Base-by-base conservation (phyloP, 345 rosid species). In the Eutrema yunnanense region DNA sequence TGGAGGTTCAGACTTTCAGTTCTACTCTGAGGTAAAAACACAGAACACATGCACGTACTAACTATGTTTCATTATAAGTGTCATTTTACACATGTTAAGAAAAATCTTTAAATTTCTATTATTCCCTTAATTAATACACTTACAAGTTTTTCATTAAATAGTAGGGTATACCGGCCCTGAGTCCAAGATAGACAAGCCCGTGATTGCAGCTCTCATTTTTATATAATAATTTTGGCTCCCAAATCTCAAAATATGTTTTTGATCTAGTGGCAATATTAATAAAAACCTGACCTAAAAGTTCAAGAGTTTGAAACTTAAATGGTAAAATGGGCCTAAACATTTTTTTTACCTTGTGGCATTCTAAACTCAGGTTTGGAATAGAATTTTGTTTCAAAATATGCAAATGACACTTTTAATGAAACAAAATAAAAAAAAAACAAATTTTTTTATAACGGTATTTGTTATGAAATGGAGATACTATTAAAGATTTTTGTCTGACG, bases 1-100 rank as follows among this genome's bases (percentile, higher is more conserved):
- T 9, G 84, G 90, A 53, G 89, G 97, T 67, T 78, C 88, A 73
- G 86, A 43, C 16, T 89, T 90, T 75, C 90, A 89, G 72, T 77
- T 88, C 26, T 92, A 87, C 67, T 57, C 77, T 0, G 85, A 90
- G 82, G 94, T 88, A 83, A 79, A 2, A 22, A 9, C 13, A 32
- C 54, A 40, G 0, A 30, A 32, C 44, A 71, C 41, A 59, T 2
- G 8, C 26, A 36, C n/a, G 16, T 4, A 57, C n/a, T n/a, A 34
- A 2, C 43, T 34, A 41, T 26, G 43, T 16, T 38, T 56, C 12
- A 5, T 37, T 38, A 57, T 26, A 57, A 5, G 3, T 5, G n/a
- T 37, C 46, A 8, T 19, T 49, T 8, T 49, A 3, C 2, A 10
- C 29, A 8, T 36, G n/a, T 37, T 37, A 19, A 58, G 1, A 10